Evolutionary conservation across 768 basidiomycete species (phyloP), one percentile per base, ranked within the genome.

Genomic region (Leccinum pellstonianum): DNA sequence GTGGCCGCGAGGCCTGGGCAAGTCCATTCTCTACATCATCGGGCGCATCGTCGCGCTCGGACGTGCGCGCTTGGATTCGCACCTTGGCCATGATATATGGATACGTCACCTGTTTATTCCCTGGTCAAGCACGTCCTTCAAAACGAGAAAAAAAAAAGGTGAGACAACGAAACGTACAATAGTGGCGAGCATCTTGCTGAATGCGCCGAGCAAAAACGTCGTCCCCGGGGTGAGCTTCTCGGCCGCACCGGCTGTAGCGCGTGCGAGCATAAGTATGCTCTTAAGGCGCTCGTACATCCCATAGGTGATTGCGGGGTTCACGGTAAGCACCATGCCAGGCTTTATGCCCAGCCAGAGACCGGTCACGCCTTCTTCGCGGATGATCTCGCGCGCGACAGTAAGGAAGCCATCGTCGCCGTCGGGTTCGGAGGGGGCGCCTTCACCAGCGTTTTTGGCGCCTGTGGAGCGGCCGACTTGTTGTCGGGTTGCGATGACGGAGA

Each of bases 21-120:
- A 62, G 60, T 7, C 77, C 80, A 1, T 31, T 23, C 38, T 63
- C 62, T 5, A 25, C 19, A 5, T 69, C 70, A 10, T 50, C 50
- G 12, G 52, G 21, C 4, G 74, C 78, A 14, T 82, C 83, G 6
- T 82, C 82, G 8, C 62, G 70, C 57, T 86, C 85, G 17, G 85
- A 80, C 51, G 83, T 82, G 29, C 90, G 86, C 7, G 95, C 93
- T 74, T 98, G 96, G 29, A 98, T 90, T 55, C 95, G 84, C 33
- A 98, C 93, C 80, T 98, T 98, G 51, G 91, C 92, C 91, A 94
- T 93, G 65, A 95, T 95, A 70, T 95, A 95, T 1, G 93, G 94
- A 70, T 95, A 96, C 3, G 93, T 96, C 29, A 94, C 91, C 94
- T 95, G 65, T 21, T 21, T 5, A 25, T 19, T 19, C 52, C 17